Evolutionary conservation across 2,329 filamentous ascomycete genomes (phyloP).

Genomic region (Cercospora sp.): DNA sequence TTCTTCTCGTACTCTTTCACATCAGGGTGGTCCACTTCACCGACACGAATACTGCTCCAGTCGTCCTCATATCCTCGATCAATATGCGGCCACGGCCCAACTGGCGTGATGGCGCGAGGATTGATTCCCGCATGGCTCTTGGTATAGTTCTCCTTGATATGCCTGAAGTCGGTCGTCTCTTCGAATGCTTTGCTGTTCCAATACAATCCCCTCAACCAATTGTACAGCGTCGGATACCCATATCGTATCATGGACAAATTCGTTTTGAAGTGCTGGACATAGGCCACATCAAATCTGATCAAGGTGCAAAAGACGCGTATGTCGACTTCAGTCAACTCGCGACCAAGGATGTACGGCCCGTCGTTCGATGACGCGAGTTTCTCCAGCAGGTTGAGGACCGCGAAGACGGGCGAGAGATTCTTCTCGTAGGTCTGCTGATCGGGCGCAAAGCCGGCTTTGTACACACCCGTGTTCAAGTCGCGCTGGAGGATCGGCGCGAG

Average conservation of each 20-base stretch:
- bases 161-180: slow-evolving; percentile 63
- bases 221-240: slow-evolving; percentile 60
- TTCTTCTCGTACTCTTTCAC: slow-evolving; percentile 39
- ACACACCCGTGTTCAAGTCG: slow-evolving; percentile 61
- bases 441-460: slow-evolving; percentile 59
- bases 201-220: slow-evolving; percentile 62
- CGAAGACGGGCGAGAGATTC: slow-evolving; percentile 58
- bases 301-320: slow-evolving; percentile 58
- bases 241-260: slow-evolving; percentile 60
- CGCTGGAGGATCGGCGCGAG: slow-evolving; percentile 56
- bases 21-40: slow-evolving; percentile 49
- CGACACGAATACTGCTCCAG: slow-evolving; percentile 51
- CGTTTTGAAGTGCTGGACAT: slow-evolving; percentile 68
- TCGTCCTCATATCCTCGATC: slow-evolving; percentile 55
- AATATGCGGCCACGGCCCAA: slow-evolving; percentile 61
- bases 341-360: slow-evolving; percentile 59
- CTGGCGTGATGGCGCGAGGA: slow-evolving; percentile 61
- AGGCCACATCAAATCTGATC: slow-evolving; percentile 61
- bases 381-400: slow-evolving; percentile 61
- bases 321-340: slow-evolving; percentile 60
- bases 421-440: slow-evolving; percentile 58
- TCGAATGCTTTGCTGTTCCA: slow-evolving; percentile 57
- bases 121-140: slow-evolving; percentile 63
- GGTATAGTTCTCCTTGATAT: slow-evolving; percentile 69
- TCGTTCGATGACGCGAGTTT: slow-evolving; percentile 47